phyloP scores from a whole-genome alignment of 345 rosid genomes.

The Iberis pinnata region DNA sequence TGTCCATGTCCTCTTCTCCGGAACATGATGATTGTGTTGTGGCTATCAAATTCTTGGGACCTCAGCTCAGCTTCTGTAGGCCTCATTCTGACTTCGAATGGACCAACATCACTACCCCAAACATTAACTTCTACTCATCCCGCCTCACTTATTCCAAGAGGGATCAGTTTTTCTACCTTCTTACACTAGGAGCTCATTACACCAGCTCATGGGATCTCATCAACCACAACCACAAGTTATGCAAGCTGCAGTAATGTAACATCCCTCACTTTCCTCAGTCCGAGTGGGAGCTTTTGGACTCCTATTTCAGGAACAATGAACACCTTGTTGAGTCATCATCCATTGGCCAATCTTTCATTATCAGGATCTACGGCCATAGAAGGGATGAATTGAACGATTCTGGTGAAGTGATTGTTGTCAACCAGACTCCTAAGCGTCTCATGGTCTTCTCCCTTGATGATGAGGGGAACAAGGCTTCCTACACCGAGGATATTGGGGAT shows the following conservation, averaged over 20 bases:
- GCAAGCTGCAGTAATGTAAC: not conserved
- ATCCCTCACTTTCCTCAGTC: not conserved
- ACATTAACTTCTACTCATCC: too few species aligned
- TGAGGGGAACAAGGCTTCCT: constrained; percentile 40
- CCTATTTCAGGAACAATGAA: not conserved
- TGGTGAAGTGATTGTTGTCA: not conserved
- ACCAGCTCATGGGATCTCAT: not conserved
- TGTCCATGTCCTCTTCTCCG: too few species aligned
- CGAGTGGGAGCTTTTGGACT: not conserved
- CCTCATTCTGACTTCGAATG: too few species aligned
- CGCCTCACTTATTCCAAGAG: too few species aligned
- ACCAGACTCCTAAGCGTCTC: not conserved
- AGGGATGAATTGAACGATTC: not conserved
- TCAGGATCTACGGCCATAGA: not conserved
- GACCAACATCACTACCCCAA: too few species aligned
- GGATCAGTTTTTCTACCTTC: too few species aligned
- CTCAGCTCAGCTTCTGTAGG: too few species aligned
- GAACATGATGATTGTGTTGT: too few species aligned
- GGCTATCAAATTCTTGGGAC: too few species aligned
- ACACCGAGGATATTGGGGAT: not conserved
- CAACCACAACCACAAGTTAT: not conserved
- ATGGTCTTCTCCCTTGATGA: constrained; percentile 36
- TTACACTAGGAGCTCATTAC: not conserved
- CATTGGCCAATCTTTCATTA: too few species aligned
- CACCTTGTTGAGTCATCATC: too few species aligned